A percentile compares a stretch with the other conserved stretches of the same genome.
These are phyloP conservation scores for Collybia mongolica DNA, from an alignment of 768 basidiomycete genomes.

Conservation along the genomic window DNA sequence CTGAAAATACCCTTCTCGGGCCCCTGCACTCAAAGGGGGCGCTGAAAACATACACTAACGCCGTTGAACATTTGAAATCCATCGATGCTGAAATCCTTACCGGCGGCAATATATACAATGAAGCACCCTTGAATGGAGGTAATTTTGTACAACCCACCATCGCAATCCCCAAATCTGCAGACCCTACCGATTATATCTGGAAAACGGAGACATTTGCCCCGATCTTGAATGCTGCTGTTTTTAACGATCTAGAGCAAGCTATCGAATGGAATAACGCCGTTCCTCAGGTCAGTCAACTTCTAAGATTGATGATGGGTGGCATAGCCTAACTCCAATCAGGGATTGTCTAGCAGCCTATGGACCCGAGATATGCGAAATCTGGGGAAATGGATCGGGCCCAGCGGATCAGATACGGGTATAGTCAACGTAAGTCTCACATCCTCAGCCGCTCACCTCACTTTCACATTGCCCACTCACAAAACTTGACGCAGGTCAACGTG, in stretches of 20 bases:
- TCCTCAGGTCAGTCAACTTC: slow-evolving; percentile 52
- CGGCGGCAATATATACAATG: slow-evolving; percentile 61
- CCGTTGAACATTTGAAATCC: slow-evolving; percentile 59
- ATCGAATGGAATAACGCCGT: slow-evolving; percentile 91
- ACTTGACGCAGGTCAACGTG: slow-evolving; percentile 47
- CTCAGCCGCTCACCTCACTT: slow-evolving; percentile 12
- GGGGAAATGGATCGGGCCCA: slow-evolving; percentile 90
- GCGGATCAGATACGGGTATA: slow-evolving; percentile 88
- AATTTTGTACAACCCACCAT: slow-evolving; percentile 92
- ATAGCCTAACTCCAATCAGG: slow-evolving; percentile 35
- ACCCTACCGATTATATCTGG: slow-evolving; percentile 64
- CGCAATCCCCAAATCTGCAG: slow-evolving; percentile 59
- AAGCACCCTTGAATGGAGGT: slow-evolving; percentile 56
- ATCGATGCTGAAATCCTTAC: slow-evolving; percentile 75
- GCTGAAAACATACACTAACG: slow-evolving; percentile 59
- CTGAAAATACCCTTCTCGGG: slow-evolving; percentile 71
- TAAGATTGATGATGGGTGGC: slow-evolving; percentile 10
- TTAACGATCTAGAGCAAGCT: slow-evolving; percentile 84
- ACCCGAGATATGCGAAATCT: slow-evolving; percentile 80
- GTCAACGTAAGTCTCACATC: slow-evolving; percentile 66
- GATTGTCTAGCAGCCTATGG: slow-evolving; percentile 91
- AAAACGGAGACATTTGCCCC: slow-evolving; percentile 84
- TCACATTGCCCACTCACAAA: neutral
- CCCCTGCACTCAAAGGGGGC: slow-evolving; percentile 79
- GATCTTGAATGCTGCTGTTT: slow-evolving; percentile 83